phyloP scores from a whole-genome alignment of 1,284 basidiomycete species.

The Cutaneotrichosporon sp. region DNA sequence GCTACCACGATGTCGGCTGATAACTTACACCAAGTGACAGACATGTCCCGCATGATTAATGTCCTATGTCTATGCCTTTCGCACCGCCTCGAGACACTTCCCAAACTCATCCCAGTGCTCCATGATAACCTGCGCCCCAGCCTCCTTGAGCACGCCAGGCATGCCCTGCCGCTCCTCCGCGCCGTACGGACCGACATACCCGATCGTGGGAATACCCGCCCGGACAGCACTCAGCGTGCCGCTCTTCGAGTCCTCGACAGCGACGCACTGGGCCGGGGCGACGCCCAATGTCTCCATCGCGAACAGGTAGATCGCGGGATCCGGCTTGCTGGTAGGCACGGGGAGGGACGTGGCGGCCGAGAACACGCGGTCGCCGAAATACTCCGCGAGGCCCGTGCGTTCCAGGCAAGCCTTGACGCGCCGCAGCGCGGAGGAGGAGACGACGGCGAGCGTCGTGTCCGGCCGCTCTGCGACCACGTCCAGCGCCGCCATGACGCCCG shows the following conservation, averaged over 20 bases:
- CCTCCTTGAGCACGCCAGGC: conserved; percentile 15
- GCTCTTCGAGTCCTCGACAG: conserved; percentile 24
- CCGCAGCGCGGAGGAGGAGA: conserved; percentile 21
- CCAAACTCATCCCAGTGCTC: conserved; percentile 23
- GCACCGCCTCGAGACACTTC: conserved; percentile 7
- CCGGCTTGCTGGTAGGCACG: conserved; percentile 27
- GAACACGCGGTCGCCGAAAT: conserved; percentile 22
- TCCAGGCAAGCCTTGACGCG: conserved; percentile 23
- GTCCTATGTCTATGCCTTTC: background rate
- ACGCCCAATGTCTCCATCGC: conserved; percentile 17
- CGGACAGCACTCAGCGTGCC: conserved; percentile 21
- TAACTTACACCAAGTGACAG: no score
- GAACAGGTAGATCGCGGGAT: conserved; percentile 27
- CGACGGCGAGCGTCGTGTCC: conserved; percentile 20
- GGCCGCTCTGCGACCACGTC: conserved; percentile 2
- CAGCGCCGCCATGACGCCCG: conserved; percentile 16
- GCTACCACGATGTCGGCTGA: no score
- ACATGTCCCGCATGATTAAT: background rate
- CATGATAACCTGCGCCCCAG: conserved; percentile 24
- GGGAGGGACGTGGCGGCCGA: conserved; percentile 22
- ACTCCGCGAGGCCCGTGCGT: conserved; percentile 15
- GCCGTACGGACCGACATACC: conserved; percentile 27
- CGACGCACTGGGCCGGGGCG: conserved; percentile 14
- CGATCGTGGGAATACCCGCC: conserved; percentile 23
- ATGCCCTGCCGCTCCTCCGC: conserved; percentile 18